Evolutionary conservation across 495 filamentous ascomycete species (phyloP).

Genomic region (Apodospora peruviana): DNA sequence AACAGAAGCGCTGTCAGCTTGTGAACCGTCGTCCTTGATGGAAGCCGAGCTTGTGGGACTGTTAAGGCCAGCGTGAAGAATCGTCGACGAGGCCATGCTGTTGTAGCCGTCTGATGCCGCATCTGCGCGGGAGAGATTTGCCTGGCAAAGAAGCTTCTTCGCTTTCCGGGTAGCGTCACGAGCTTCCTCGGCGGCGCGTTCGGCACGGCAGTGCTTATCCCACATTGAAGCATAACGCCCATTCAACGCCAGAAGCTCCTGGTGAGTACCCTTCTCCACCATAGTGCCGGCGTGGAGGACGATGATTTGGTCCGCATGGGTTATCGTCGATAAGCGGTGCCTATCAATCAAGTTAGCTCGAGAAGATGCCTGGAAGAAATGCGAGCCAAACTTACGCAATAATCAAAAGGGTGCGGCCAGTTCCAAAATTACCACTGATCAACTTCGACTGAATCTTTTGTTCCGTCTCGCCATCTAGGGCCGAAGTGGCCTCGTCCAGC

Average conservation of each 20-base stretch:
- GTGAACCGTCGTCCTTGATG: conserved; percentile 5
- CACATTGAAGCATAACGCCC: conserved; percentile 91
- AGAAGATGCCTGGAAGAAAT: not conserved
- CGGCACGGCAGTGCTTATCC: conserved; percentile 88
- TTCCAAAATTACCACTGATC: conserved; percentile 66
- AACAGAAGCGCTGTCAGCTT: conserved; percentile 13
- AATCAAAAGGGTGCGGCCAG: conserved; percentile 73
- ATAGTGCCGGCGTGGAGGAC: conserved; percentile 84
- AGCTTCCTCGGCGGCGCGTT: conserved; percentile 73
- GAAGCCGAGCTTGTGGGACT: conserved; percentile 9
- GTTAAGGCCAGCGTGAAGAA: conserved; percentile 19
- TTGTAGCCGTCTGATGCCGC: conserved; percentile 24
- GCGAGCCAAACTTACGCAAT: conserved; percentile 44
- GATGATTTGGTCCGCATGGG: conserved; percentile 87
- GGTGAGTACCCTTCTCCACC: conserved; percentile 79
- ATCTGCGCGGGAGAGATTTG: conserved; percentile 28
- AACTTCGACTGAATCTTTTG: conserved; percentile 90
- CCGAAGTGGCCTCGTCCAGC: conserved; percentile 93
- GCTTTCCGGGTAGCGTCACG: conserved; percentile 51
- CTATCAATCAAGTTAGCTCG: conserved; percentile 19
- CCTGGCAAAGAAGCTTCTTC: conserved; percentile 45
- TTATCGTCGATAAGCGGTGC: conserved; percentile 92
- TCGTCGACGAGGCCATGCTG: conserved; percentile 27
- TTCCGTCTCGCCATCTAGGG: conserved; percentile 91
- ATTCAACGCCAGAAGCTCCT: conserved; percentile 69